Conservation (phyloP, 73 alveolate species). For the Breviolum minutum region DNA sequence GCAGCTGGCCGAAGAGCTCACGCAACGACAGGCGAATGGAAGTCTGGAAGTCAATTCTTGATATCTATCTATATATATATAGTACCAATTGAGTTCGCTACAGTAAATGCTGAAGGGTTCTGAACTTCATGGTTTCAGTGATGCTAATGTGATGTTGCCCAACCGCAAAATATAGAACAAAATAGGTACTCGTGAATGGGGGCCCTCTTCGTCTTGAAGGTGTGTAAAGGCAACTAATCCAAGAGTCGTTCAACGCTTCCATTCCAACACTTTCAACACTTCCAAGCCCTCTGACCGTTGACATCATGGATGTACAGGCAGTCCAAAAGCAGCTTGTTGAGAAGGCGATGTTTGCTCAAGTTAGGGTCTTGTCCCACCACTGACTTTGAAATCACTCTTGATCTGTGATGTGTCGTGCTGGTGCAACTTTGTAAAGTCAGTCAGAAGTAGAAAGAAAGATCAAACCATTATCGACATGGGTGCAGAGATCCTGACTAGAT, state of each 20-base stretch:
- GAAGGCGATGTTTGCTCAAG: background rate
- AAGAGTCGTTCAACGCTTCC: too few species aligned
- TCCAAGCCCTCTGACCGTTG: background rate
- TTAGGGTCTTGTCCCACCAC: too few species aligned
- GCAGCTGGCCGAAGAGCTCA: constrained; percentile 81
- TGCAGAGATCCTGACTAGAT: too few species aligned
- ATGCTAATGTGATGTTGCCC: too few species aligned
- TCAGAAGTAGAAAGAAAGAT: too few species aligned
- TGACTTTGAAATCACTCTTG: too few species aligned
- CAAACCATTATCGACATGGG: background rate
- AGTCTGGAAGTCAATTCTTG: background rate
- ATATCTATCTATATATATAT: too few species aligned
- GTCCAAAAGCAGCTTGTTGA: constrained; percentile 79
- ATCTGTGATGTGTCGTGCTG: background rate
- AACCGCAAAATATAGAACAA: background rate
- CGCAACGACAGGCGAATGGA: constrained; percentile 43
- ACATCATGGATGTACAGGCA: constrained; percentile 11
- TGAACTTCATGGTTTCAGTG: too few species aligned
- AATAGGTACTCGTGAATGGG: background rate
- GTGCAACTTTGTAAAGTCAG: too few species aligned
- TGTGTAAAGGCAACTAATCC: too few species aligned
- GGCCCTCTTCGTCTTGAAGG: background rate
- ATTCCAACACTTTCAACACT: background rate
- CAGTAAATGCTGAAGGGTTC: too few species aligned
- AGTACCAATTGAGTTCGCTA: background rate